Percentiles rank a stretch among this genome's conserved stretches.
phyloP scores from a whole-genome alignment of 1,284 basidiomycete species.

The Somion occarium region DNA sequence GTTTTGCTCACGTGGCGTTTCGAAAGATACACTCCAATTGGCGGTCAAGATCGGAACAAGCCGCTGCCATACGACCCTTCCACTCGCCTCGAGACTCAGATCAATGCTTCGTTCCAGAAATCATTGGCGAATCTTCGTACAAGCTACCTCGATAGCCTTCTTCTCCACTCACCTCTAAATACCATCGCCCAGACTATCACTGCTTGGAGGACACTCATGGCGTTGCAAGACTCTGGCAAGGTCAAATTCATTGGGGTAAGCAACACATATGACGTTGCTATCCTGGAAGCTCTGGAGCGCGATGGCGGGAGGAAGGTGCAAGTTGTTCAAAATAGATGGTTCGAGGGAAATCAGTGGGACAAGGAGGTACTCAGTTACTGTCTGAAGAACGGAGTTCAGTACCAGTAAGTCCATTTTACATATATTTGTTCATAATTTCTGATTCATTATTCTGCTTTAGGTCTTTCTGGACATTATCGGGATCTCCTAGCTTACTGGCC shows the following conservation, averaged over 20 bases:
- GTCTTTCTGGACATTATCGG: constrained; percentile 84
- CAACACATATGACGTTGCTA: constrained; percentile 64
- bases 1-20: background rate
- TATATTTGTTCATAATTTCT: constrained; percentile 4
- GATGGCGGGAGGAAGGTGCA: constrained; percentile 48
- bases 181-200: constrained; percentile 55
- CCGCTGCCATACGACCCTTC: constrained; percentile 69
- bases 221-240: constrained; percentile 57
- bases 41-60: constrained; percentile 63
- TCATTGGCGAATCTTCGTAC: constrained; percentile 68
- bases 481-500: constrained; percentile 58
- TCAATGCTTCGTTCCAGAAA: constrained; percentile 54
- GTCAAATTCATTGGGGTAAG: constrained; percentile 68
- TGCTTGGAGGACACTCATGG: constrained; percentile 61
- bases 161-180: constrained; percentile 72
- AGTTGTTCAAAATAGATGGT: constrained; percentile 82
- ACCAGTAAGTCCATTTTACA: constrained; percentile 63
- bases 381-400: constrained; percentile 53
- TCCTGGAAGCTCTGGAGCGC: constrained; percentile 48
- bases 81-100: constrained; percentile 53
- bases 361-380: constrained; percentile 53
- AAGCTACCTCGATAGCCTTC: constrained; percentile 66
- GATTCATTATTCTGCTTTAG: constrained; percentile 33
- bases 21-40: constrained; percentile 63
- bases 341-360: constrained; percentile 77